These are phyloP conservation scores for Aspergillus phoenicis DNA, from an alignment of 2,329 filamentous ascomycete species.

Conservation along the genomic window DNA sequence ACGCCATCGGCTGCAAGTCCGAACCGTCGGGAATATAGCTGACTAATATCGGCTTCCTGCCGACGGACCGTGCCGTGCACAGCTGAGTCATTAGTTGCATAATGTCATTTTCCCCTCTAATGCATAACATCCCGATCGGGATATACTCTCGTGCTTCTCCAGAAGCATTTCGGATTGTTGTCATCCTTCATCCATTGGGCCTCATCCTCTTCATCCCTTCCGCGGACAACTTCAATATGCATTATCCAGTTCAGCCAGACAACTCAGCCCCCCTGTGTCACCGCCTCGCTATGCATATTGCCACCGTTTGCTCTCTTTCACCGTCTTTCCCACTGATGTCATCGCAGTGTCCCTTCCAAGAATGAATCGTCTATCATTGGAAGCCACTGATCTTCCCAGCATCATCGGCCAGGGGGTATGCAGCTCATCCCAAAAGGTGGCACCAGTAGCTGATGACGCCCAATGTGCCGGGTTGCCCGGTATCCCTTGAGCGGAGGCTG, in stretches of 20 bases:
- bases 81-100: not conserved
- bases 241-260: not conserved
- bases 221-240: not conserved
- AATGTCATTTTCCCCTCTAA: not conserved
- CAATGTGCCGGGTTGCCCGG: slow-evolving; percentile 15
- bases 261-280: not conserved
- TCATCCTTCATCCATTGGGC: not conserved
- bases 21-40: slow-evolving; percentile 12
- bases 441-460: slow-evolving; percentile 15
- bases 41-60: not conserved
- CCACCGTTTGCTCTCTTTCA: slow-evolving; percentile 8
- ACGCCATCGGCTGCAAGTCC: slow-evolving; percentile 14
- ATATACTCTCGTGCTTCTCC: not conserved
- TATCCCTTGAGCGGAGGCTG: slow-evolving; percentile 10
- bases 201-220: not conserved
- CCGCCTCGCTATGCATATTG: slow-evolving; percentile 5
- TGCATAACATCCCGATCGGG: not conserved
- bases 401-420: slow-evolving; percentile 4
- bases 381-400: slow-evolving; percentile 14
- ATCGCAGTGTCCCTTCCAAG: slow-evolving; percentile 2
- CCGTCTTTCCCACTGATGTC: slow-evolving; percentile 12
- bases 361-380: slow-evolving; percentile 1
- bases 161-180: not conserved
- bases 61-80: not conserved
- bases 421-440: slow-evolving; percentile 11